These are phyloP conservation scores for Neonectria ditissima DNA, from an alignment of 2,329 filamentous ascomycete genomes.

Conservation along the genomic window DNA sequence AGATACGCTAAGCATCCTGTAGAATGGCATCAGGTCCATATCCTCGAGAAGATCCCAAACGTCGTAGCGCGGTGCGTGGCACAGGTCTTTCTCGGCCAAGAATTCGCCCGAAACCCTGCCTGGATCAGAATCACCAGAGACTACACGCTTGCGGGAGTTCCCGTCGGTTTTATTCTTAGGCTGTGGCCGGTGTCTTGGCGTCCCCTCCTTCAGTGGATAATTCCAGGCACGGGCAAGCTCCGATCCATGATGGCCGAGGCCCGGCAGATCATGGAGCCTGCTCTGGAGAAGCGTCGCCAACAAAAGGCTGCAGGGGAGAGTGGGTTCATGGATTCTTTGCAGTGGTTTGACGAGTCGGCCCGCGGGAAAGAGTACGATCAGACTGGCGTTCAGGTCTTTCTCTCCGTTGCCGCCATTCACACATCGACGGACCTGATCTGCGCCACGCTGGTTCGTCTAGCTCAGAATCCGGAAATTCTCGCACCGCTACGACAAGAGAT, in stretches of 20 bases:
- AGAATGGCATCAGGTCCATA: not conserved
- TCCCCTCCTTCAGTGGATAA: slow-evolving; percentile 10
- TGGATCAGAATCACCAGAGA: slow-evolving; percentile 15
- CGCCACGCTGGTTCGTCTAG: slow-evolving; percentile 4
- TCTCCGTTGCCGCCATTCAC: slow-evolving; percentile 9
- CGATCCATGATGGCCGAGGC: not conserved
- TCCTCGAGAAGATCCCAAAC: not conserved
- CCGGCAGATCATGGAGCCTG: not conserved
- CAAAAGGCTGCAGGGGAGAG: not conserved
- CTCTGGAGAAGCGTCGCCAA: not conserved
- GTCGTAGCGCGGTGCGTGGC: not conserved
- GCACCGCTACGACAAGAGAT: slow-evolving; percentile 4
- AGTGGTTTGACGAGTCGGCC: slow-evolving; percentile 14
- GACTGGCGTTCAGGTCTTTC: slow-evolving; percentile 8
- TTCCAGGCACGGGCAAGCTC: slow-evolving; percentile 5
- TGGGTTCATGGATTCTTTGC: not conserved
- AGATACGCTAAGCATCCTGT: not conserved
- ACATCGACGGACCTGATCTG: slow-evolving; percentile 8
- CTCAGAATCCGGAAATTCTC: slow-evolving; percentile 3
- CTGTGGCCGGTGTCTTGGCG: slow-evolving; percentile 1
- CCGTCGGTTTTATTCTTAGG: not conserved
- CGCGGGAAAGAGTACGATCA: not conserved
- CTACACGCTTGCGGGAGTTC: slow-evolving; percentile 3
- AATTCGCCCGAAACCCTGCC: slow-evolving; percentile 2
- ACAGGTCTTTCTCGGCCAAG: slow-evolving; percentile 11